Conservation (phyloP, 768 basidiomycete genomes). For the Pisolithus sp. region DNA sequence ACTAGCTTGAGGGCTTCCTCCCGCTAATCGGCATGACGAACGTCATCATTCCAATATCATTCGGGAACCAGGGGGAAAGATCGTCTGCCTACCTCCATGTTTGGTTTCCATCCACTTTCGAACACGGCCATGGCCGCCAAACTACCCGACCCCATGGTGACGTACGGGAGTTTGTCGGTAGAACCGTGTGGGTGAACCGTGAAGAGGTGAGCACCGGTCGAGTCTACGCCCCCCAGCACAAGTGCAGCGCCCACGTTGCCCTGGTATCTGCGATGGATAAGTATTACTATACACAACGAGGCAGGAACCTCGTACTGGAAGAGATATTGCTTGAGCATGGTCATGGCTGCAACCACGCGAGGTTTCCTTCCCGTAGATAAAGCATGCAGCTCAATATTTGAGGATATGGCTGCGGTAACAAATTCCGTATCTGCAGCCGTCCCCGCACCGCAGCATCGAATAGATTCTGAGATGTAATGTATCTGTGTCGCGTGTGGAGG, state of each 20-base stretch:
- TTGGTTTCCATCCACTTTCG: slow-evolving; percentile 75
- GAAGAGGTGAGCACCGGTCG: slow-evolving; percentile 90
- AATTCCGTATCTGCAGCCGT: slow-evolving; percentile 99
- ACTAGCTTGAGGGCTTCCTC: slow-evolving; percentile 79
- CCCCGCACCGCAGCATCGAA: slow-evolving; percentile 96
- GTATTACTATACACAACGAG: background rate
- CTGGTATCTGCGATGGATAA: slow-evolving; percentile 57
- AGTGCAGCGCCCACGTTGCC: slow-evolving; percentile 93
- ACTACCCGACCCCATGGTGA: slow-evolving; percentile 97
- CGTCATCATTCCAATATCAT: background rate
- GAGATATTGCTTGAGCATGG: slow-evolving; percentile 95
- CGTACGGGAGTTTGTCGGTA: slow-evolving; percentile 97
- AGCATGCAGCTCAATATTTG: slow-evolving; percentile 90
- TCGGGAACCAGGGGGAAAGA: background rate
- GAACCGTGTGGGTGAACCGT: slow-evolving; percentile 96
- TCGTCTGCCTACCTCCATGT: slow-evolving; percentile 60
- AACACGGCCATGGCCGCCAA: slow-evolving; percentile 99
- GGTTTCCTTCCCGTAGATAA: slow-evolving; percentile 89
- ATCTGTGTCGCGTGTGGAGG: slow-evolving; percentile 48
- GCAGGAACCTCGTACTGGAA: slow-evolving; percentile 52
- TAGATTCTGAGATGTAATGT: slow-evolving; percentile 92
- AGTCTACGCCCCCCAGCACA: slow-evolving; percentile 94
- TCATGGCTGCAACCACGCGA: slow-evolving; percentile 96
- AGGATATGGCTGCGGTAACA: slow-evolving; percentile 89
- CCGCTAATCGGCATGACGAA: slow-evolving; percentile 40